Conservation (phyloP, 768 basidiomycete genomes). For the Amanita brunnescens region DNA sequence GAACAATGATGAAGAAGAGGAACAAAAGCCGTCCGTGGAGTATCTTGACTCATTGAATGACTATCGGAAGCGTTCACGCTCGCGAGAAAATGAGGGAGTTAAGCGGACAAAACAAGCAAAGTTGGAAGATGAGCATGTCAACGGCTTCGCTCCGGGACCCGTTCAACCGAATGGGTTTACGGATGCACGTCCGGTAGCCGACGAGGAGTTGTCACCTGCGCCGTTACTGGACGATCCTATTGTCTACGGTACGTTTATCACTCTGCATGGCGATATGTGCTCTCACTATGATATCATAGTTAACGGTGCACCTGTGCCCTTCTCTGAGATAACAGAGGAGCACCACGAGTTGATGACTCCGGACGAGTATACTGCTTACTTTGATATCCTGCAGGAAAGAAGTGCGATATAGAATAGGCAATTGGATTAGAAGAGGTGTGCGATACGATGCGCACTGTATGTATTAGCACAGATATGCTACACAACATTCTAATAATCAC, state of each 20-base stretch:
- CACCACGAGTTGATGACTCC: constrained; percentile 90
- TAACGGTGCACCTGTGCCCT: constrained; percentile 61
- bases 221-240: constrained; percentile 45
- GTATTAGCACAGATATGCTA: background rate
- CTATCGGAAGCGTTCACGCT: constrained; percentile 66
- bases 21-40: constrained; percentile 56
- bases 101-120: constrained; percentile 38
- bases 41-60: constrained; percentile 65
- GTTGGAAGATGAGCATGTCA: constrained; percentile 19
- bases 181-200: constrained; percentile 14
- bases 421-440: background rate
- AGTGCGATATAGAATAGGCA: constrained; percentile 11
- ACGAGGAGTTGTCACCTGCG: constrained; percentile 13
- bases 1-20: constrained; percentile 54
- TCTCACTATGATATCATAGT: constrained; percentile 34
- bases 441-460: background rate
- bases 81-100: constrained; percentile 46
- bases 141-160: constrained; percentile 14
- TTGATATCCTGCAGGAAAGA: constrained; percentile 53
- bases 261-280: background rate
- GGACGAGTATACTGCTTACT: constrained; percentile 83
- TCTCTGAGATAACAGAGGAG: constrained; percentile 83
- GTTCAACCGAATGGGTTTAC: constrained; percentile 10
- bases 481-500: background rate
- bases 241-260: constrained; percentile 48